Conservation (phyloP, 2,329 filamentous ascomycete genomes). For the Aspergillus clavatus region DNA sequence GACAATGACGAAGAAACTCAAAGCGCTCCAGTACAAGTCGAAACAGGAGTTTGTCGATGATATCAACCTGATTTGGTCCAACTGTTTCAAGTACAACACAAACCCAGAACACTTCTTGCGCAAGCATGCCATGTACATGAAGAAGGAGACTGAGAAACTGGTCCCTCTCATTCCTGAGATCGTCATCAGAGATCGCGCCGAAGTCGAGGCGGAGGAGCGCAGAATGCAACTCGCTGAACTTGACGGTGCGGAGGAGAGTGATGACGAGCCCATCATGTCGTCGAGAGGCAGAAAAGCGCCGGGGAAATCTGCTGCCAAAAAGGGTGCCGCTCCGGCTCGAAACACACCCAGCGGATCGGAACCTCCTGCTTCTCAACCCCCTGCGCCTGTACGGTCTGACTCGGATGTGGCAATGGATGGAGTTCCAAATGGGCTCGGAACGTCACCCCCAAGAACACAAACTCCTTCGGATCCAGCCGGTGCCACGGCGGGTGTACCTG, state of each 20-base stretch:
- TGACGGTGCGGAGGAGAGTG: slow-evolving; percentile 82
- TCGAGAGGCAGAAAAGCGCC: slow-evolving; percentile 86
- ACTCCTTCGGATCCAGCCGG: slow-evolving; percentile 72
- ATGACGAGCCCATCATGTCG: slow-evolving; percentile 98
- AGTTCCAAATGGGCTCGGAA: slow-evolving; percentile 77
- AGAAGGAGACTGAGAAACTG: slow-evolving; percentile 94
- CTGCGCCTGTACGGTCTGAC: slow-evolving; percentile 55
- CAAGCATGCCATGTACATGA: slow-evolving; percentile 93
- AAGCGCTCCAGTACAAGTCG: slow-evolving; percentile 70
- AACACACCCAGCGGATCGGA: slow-evolving; percentile 74
- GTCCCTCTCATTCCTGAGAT: slow-evolving; percentile 94
- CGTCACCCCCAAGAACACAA: slow-evolving; percentile 70
- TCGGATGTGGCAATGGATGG: slow-evolving; percentile 72
- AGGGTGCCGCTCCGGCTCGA: slow-evolving; percentile 58
- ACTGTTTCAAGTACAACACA: slow-evolving; percentile 93
- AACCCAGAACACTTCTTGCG: slow-evolving; percentile 81
- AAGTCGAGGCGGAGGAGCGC: slow-evolving; percentile 81
- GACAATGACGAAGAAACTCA: slow-evolving; percentile 96
- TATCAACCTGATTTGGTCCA: slow-evolving; percentile 92
- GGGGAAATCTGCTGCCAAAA: slow-evolving; percentile 67
- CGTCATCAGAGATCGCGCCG: slow-evolving; percentile 80
- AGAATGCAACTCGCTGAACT: slow-evolving; percentile 78
- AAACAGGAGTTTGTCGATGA: slow-evolving; percentile 95
- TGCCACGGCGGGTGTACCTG: slow-evolving; percentile 52
- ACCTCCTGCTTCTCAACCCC: slow-evolving; percentile 57